Base-by-base conservation (phyloP, 106 monocot genomes). In the Agapanthus africanus region DNA sequence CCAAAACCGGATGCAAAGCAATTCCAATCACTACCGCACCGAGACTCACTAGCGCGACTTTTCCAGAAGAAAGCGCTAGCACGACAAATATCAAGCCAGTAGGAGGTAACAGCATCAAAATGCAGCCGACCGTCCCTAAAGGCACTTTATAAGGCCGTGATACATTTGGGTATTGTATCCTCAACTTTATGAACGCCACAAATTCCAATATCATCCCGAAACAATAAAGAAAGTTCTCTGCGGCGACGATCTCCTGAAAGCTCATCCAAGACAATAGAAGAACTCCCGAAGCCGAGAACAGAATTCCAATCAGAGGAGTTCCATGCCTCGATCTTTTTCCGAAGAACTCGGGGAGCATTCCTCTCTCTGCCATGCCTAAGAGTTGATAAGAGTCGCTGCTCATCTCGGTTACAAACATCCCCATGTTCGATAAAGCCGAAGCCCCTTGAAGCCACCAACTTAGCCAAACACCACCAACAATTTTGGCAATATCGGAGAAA, bases 321-420 rank as follows among this genome's bases (percentile, higher is more conserved):
- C 84, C 84, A 32, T 88, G 64, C 14, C 36, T 68, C 4, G 88
- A 88, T 59, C 84, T 76, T 73, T 42, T 81, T 16, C 56, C 59
- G 41, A 88, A 88, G 23, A 84, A 76, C 40, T 81, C 84, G 0
- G 88, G 88, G 11, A 88, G 88, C 88, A 88, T 84, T 34, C 88
- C 88, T 30, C 84, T 62, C 57, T 88, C 88, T 1, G 88, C 88
- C 88, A 88, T 88, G 3, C 88, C 88, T 23, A 88, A 83, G 34
- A 88, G 84, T 40, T 84, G 84, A 33, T 84, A n/a, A n/a, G n/a
- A n/a, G n/a, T n/a, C n/a, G n/a, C 88, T 88, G 64, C 84, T 82
- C 88, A 88, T 88, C 74, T 88, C 88, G 1, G 88, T 76, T 30
- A 84, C 62, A 60, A 88, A 88, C 88, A 88, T 88, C 2, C 88